Conservation (phyloP, 352 stramenopile species). For the Phytophthora cactorum region DNA sequence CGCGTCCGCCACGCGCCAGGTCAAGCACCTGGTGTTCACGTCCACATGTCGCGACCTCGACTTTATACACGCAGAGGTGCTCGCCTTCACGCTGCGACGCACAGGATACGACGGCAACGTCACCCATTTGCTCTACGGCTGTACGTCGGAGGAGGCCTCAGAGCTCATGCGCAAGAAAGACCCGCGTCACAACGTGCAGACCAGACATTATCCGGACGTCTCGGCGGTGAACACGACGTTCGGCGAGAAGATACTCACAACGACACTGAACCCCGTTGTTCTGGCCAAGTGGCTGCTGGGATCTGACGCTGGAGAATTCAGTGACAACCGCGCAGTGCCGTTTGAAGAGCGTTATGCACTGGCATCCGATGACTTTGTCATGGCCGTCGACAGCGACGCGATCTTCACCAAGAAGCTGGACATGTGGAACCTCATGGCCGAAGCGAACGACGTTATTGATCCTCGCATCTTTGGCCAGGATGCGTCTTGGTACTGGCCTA, state of each 20-base stretch:
- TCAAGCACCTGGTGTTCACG: conserved; percentile 78
- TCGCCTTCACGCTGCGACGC: conserved; percentile 69
- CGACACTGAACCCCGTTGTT: conserved; percentile 63
- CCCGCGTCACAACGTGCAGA: conserved; percentile 48
- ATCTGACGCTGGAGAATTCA: conserved; percentile 27
- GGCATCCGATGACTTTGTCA: conserved; percentile 68
- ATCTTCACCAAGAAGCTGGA: conserved; percentile 86
- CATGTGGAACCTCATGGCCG: conserved; percentile 69
- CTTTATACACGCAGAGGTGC: conserved; percentile 70
- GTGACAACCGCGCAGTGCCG: conserved; percentile 14
- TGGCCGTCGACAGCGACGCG: conserved; percentile 81
- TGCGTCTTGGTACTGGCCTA: conserved; percentile 81
- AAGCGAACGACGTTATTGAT: conserved; percentile 73
- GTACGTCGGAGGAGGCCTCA: conserved; percentile 41
- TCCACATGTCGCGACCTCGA: conserved; percentile 71
- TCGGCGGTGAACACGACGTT: conserved; percentile 43
- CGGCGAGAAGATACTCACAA: conserved; percentile 66
- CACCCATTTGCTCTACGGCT: conserved; percentile 81
- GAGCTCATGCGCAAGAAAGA: conserved; percentile 61
- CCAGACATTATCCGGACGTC: conserved; percentile 50
- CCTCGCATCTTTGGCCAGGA: conserved; percentile 73
- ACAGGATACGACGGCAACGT: conserved; percentile 64
- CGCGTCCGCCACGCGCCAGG: conserved; percentile 52
- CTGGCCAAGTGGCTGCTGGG: conserved; percentile 64
- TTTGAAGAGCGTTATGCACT: conserved; percentile 47